phyloP scores from a whole-genome alignment of 306 rosid genomes.

The Dicorynia guianensis region DNA sequence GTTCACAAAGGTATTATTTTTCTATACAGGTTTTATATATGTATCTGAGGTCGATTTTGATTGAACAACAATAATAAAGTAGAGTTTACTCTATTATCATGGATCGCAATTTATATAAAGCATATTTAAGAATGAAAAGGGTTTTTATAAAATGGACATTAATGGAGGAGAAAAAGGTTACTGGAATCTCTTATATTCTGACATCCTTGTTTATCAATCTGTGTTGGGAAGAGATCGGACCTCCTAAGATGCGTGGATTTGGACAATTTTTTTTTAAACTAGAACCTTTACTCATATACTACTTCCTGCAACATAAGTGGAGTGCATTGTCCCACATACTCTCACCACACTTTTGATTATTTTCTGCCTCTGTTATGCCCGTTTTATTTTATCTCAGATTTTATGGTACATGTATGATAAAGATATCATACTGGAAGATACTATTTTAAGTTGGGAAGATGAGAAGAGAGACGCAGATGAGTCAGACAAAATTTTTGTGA shows the following conservation, averaged over 20 bases:
- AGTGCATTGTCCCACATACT: slow-evolving; percentile 18
- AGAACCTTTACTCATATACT: background rate
- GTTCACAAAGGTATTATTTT: slow-evolving; percentile 70
- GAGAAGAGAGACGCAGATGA: slow-evolving; percentile 89
- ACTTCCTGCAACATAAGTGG: background rate
- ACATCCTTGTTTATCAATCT: slow-evolving; percentile 2
- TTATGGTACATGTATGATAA: slow-evolving; percentile 68
- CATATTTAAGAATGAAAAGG: too few species aligned
- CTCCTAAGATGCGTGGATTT: background rate
- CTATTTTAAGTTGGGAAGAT: slow-evolving; percentile 88
- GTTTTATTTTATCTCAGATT: slow-evolving; percentile 58
- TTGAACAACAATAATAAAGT: slow-evolving; percentile 14
- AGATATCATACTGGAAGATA: slow-evolving; percentile 84
- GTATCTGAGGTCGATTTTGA: background rate
- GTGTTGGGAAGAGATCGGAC: background rate
- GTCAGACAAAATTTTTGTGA: slow-evolving; percentile 75
- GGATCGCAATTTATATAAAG: slow-evolving; percentile 3
- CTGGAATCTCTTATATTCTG: background rate
- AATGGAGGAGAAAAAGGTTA: slow-evolving; percentile 7
- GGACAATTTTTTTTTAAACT: slow-evolving; percentile 4
- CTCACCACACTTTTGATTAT: background rate
- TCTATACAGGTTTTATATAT: background rate
- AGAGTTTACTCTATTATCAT: background rate
- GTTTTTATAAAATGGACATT: slow-evolving; percentile 26
- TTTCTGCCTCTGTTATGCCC: background rate